Percentiles rank a stretch among this genome's conserved stretches.
phyloP scores from a whole-genome alignment of 106 monocot genomes.

The Allium cepa region DNA sequence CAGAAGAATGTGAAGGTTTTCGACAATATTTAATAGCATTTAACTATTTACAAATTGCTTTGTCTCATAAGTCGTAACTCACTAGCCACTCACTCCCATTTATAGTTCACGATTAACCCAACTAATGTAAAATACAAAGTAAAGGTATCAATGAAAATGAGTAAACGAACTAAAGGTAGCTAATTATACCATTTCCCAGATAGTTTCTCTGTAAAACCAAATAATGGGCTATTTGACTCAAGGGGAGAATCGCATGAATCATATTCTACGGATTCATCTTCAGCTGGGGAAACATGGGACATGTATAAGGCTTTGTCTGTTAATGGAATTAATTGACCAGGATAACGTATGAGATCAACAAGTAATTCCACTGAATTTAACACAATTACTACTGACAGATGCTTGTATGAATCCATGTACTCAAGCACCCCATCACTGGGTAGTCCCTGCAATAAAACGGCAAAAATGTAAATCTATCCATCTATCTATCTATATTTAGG shows the following conservation, averaged over 20 bases:
- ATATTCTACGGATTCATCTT: conserved; percentile 85
- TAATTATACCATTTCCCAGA: conserved; percentile 45
- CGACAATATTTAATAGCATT: too few relatives aligned
- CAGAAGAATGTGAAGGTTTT: too few relatives aligned
- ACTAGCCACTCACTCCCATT: too few relatives aligned
- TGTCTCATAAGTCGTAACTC: too few relatives aligned
- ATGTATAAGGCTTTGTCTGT: conserved; percentile 74
- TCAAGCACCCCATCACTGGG: conserved; percentile 68
- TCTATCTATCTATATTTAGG: background rate
- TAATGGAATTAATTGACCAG: conserved; percentile 86
- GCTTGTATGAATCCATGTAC: conserved; percentile 63
- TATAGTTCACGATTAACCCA: too few relatives aligned
- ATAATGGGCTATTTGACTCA: conserved; percentile 87
- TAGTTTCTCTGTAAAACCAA: conserved; percentile 48
- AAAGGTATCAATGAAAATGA: background rate
- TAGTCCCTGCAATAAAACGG: conserved; percentile 39
- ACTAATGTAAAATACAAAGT: too few relatives aligned
- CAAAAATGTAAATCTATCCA: background rate
- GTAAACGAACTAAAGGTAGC: conserved; percentile 4
- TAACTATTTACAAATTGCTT: too few relatives aligned
- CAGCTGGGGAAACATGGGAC: conserved; percentile 68
- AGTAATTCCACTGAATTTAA: conserved; percentile 80
- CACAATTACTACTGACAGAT: conserved; percentile 78
- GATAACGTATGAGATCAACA: conserved; percentile 93
- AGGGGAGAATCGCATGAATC: conserved; percentile 96